Evolutionary conservation across 2,329 filamentous ascomycete genomes (phyloP), one percentile per base, ranked within the genome.

Genomic region (Rutstroemia sydowiana): DNA sequence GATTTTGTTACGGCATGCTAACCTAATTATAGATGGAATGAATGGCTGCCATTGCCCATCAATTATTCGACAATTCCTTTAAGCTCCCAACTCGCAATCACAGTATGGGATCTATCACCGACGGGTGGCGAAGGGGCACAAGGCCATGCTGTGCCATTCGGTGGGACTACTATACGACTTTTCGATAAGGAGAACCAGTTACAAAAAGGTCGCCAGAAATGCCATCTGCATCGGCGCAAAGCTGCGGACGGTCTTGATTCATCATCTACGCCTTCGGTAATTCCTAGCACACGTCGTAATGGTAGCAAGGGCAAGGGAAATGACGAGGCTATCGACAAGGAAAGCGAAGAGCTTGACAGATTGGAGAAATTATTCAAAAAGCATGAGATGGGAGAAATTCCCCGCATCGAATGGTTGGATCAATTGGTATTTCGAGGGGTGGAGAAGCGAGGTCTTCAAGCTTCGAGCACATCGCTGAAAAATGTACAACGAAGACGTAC

Each of bases 301-400:
- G 70, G 73, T 2, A 75, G 71, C 51, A 77, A 74, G 37, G 73
- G 69, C 71, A 45, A 70, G 70, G 37, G 66, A 70, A 47, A 53
- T 48, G 64, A 65, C 1, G 69, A 75, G 1, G 71, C 75, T 0
- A 71, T 80, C n/a, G 82, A 87, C 52, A 85, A 85, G 60, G 82
- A 95, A 54, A 72, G 72, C n/a, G 83, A 88, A 48, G 93, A 98
- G 69, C 77, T 96, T 56, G 90, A 96, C 62, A 78, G 93, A 16
- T 78, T 98, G 60, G 91, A 97, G 65, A 85, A 82, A 49, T 70
- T 97, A 20, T 87, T 98, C 66, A 98, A 98, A 71, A 95, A 95
- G 70, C 93, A 97, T 65, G 95, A 98, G 66, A 95, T 96, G 86
- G 91, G 90, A 16, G 93, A 98, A 66, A 92, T 98, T 23, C 84